These are phyloP conservation scores for Monilinia fructigena DNA, from an alignment of 2,329 filamentous ascomycete genomes.

Conservation along the genomic window DNA sequence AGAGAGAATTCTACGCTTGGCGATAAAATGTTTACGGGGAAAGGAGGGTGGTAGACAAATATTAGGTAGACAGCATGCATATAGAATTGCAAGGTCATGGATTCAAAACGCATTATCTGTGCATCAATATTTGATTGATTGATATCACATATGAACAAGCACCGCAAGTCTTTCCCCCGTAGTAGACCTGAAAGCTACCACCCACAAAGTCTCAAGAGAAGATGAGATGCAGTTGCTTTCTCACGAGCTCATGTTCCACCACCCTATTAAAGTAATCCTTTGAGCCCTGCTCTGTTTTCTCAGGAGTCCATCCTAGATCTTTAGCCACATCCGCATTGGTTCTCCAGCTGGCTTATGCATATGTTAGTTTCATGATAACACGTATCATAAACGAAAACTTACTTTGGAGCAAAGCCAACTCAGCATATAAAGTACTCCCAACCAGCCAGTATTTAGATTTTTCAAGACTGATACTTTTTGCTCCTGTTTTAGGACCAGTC, in stretches of 20 bases:
- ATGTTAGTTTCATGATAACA: background rate
- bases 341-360: background rate
- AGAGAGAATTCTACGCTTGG: too few relatives aligned
- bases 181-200: too few relatives aligned
- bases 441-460: constrained; percentile 33
- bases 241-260: background rate
- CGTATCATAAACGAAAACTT: constrained; percentile 10
- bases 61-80: too few relatives aligned
- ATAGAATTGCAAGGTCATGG: too few relatives aligned
- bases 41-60: too few relatives aligned
- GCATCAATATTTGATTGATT: too few relatives aligned
- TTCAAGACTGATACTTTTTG: constrained; percentile 35
- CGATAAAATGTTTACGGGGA: too few relatives aligned
- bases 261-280: background rate
- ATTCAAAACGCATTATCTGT: too few relatives aligned
- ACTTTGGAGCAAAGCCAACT: constrained; percentile 42
- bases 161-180: too few relatives aligned
- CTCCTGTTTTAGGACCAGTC: constrained; percentile 36
- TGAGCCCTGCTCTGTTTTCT: constrained; percentile 1
- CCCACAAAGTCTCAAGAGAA: too few relatives aligned
- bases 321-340: background rate
- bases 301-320: background rate
- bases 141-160: too few relatives aligned
- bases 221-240: background rate
- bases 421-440: constrained; percentile 31